phyloP scores from a whole-genome alignment of 345 rosid genomes.

The Excoecaria agallocha region DNA sequence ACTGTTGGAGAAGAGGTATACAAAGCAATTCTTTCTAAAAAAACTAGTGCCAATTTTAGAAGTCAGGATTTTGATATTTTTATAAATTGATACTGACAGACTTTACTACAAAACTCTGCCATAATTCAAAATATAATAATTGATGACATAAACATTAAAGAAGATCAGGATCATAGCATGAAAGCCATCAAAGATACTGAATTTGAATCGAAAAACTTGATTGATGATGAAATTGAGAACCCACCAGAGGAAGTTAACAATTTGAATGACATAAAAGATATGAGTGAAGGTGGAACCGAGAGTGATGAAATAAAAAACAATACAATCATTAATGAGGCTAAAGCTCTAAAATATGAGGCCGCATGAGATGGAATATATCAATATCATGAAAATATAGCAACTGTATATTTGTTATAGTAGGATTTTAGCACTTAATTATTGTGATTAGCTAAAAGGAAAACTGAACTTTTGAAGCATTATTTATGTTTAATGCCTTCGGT shows the following conservation, averaged over 20 bases:
- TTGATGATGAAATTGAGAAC: slow-evolving; percentile 7
- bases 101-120: slow-evolving; percentile 17
- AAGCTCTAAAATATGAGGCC: background rate
- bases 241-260: slow-evolving; percentile 4
- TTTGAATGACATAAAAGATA: background rate
- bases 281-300: background rate
- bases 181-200: slow-evolving; percentile 9
- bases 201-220: slow-evolving; percentile 6
- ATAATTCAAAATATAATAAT: background rate
- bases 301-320: background rate
- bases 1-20: slow-evolving; percentile 31
- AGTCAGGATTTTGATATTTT: background rate
- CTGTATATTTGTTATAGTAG: background rate
- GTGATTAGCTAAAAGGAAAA: background rate
- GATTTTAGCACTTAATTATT: background rate
- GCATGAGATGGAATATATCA: background rate
- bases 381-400: background rate
- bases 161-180: background rate
- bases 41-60: background rate
- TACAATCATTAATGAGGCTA: background rate
- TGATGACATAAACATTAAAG: slow-evolving; percentile 2
- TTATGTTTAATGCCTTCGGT: no score
- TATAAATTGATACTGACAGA: slow-evolving; percentile 24
- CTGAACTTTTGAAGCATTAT: background rate
- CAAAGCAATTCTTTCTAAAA: background rate